Base-by-base conservation (phyloP, 805 yeast species). In the Sugiyamaella marilandica region DNA sequence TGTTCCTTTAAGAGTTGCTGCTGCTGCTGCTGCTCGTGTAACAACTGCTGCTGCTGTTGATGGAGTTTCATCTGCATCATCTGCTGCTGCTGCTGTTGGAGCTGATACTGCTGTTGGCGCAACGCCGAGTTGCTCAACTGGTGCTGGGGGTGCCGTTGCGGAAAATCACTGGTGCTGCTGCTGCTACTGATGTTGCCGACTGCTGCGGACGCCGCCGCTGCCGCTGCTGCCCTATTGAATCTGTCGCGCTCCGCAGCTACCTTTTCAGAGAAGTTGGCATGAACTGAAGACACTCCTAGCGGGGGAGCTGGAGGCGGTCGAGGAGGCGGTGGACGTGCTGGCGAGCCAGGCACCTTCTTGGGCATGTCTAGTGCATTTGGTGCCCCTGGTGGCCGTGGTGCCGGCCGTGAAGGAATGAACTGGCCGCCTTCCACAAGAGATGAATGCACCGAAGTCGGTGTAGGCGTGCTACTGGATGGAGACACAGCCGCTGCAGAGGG, bases 231-330 rank as follows among this genome's bases (percentile, higher is more conserved):
- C 71, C 76, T 46, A 68, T 71, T 57, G 63, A 69, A 60, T 64
- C 71, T 56, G 64, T 43, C 52, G 52, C 41, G 19, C 39, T 45
- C 49, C 41, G 51, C 41, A 34, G 58, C 47, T 49, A 62, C 49
- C 53, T 55, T 61, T 16, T 59, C 61, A 18, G 59, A 56, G 43
- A 56, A 58, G 43, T 56, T 55, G 16, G 63, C 58, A 37, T 58
- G 60, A 10, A 65, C 68, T 1, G 67, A 59, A 2, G 65, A 62
- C 10, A 66, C 70, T 0, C 70, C 71, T 13, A 69, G 70, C 57
- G 75, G 76, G 60, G 75, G 79, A 62, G 70, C 75, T 50, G 72
- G 72, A 2, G 72, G 68, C 1, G 73, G 73, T 19, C 73, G 56
- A 1, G 72, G 72, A 2, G 73, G 71, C 3, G 73, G 70, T 0